Base-by-base conservation (phyloP, 2,329 filamentous ascomycete species). In the Monosporascus sp. region DNA sequence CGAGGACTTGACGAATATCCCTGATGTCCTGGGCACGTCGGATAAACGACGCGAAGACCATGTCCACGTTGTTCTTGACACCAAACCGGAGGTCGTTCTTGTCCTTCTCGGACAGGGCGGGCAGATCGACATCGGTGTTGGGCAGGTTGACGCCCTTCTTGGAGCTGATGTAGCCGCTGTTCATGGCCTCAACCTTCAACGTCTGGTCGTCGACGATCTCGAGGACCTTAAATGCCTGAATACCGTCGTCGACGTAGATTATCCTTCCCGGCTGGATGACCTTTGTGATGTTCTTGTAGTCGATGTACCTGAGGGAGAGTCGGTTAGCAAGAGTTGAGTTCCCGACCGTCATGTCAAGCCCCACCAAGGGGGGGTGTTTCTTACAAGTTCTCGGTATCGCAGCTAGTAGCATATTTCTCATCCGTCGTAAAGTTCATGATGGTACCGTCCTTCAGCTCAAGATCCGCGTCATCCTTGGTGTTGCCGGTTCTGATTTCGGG, bases 231-330 rank as follows among this genome's bases (percentile, higher is more conserved):
- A 99, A 97, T 25, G 93, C 95, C 65, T 97, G 87, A 62, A 99
- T 93, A 75, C 94, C 94, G 69, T 99, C 94, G 69, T 99, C 94
- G 65, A 99, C 94, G 77, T 96, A 99, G 80, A 99, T 95, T 74
- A 88, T 87, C 67, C 94, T 92, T 69, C 93, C 94, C 55, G 83
- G 79, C 71, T 89, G 76, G 69, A 99, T 97, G 66, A 99, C 94
- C 79, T 95, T 96, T 77, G 93, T 97, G 76, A 99, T 97, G 82
- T 99, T 99, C 86, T 96, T 95, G 83, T 99, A 97, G 80, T 97
- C 93, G 68, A 97, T 88, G 70, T 91, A 97, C 86, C 89, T 93
- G 36, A 7, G 17, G 22, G 48, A 18, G 20, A 22, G 45, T 39
- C 11, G 20, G 51, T 61, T 56, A 62, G 53, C 35, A 24, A 6